These are phyloP conservation scores for Trichoderma orchidacearum DNA, from an alignment of 495 filamentous ascomycete genomes.

Conservation along the genomic window DNA sequence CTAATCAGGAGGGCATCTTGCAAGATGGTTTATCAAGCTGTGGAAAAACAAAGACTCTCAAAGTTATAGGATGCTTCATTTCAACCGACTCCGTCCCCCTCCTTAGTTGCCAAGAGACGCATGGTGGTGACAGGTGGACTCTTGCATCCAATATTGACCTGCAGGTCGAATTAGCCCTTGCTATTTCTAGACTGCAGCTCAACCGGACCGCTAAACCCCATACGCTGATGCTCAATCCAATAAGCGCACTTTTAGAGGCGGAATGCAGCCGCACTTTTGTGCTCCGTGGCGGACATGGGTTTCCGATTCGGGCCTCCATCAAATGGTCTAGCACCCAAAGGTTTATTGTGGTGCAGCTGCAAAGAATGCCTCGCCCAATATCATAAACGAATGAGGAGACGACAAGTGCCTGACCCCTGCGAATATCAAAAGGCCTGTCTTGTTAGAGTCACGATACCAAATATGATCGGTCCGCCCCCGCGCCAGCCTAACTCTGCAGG, in stretches of 20 bases:
- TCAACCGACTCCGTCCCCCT: no score
- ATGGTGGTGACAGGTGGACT: background rate
- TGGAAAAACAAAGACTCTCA: no score
- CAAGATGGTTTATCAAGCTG: no score
- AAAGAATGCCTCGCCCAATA: background rate
- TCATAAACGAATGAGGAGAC: background rate
- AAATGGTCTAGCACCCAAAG: background rate
- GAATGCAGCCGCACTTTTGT: background rate
- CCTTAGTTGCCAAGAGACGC: background rate
- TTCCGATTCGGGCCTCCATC: no score
- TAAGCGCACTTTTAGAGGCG: background rate
- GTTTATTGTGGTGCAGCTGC: background rate
- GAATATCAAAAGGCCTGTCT: background rate
- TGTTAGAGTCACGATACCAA: background rate
- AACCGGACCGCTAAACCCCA: background rate
- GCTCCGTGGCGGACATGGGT: background rate
- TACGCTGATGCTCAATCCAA: background rate
- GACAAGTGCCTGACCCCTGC: background rate
- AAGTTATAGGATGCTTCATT: no score
- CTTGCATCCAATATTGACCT: background rate
- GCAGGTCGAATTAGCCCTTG: background rate
- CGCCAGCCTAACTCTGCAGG: background rate
- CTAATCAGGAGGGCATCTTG: no score
- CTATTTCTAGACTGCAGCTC: background rate
- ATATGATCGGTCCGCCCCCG: background rate